Conservation (phyloP, 495 filamentous ascomycete genomes). For the Trichoderma parareesei region DNA sequence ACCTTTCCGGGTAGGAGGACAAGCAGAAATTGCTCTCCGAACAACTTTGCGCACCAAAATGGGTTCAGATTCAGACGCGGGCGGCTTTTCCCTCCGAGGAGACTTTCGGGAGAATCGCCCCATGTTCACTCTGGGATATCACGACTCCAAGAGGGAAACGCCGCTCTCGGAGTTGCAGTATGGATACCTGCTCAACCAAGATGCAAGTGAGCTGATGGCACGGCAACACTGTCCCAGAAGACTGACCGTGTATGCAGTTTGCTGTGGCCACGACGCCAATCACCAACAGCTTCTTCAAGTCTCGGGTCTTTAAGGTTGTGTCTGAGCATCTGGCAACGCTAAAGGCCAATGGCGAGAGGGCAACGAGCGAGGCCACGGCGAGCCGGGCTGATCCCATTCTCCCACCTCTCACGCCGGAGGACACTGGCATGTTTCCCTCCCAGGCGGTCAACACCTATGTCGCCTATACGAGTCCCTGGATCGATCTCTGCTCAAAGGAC, state of each 20-base stretch:
- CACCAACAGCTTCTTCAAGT: slow-evolving; percentile 74
- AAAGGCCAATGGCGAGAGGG: slow-evolving; percentile 19
- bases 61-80: background rate
- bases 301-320: slow-evolving; percentile 58
- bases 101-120: slow-evolving; percentile 30
- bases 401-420: slow-evolving; percentile 59
- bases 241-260: slow-evolving; percentile 49
- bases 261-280: slow-evolving; percentile 86
- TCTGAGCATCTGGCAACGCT: slow-evolving; percentile 45
- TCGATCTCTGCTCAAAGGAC: slow-evolving; percentile 78
- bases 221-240: background rate
- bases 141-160: slow-evolving; percentile 59
- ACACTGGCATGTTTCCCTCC: slow-evolving; percentile 67
- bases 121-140: slow-evolving; percentile 73
- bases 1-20: background rate
- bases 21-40: background rate
- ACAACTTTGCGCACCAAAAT: background rate
- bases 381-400: slow-evolving; percentile 46
- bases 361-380: slow-evolving; percentile 19
- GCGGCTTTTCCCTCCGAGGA: background rate
- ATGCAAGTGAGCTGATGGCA: slow-evolving; percentile 35
- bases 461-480: slow-evolving; percentile 75
- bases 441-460: slow-evolving; percentile 63
- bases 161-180: slow-evolving; percentile 57
- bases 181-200: slow-evolving; percentile 55